Percentiles rank a stretch among this genome's conserved stretches.
phyloP scores from a whole-genome alignment of 73 alveolate genomes.

The Tetrahymena malaccensis region DNA sequence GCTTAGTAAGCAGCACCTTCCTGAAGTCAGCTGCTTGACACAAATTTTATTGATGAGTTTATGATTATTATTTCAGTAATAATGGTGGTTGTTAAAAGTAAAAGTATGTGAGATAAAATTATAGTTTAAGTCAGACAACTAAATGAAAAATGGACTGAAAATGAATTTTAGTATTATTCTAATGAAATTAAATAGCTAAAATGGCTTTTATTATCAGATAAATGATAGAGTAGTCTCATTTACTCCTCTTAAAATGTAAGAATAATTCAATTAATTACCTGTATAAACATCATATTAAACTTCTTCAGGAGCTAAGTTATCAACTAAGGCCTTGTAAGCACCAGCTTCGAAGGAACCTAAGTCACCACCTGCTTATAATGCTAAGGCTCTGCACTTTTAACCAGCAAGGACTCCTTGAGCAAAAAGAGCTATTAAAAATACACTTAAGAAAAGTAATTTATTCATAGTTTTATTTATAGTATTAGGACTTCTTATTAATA shows the following conservation, averaged over 20 bases:
- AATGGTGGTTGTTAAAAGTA: background rate
- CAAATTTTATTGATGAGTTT: too few species aligned
- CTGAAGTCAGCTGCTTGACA: too few species aligned
- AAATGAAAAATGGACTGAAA: background rate
- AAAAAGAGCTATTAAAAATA: background rate
- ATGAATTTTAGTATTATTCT: background rate
- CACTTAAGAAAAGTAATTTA: background rate
- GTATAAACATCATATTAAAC: conserved; percentile 55
- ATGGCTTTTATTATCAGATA: background rate
- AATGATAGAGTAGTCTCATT: background rate
- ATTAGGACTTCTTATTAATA: background rate
- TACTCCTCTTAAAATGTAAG: background rate
- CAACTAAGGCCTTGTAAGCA: conserved; percentile 33
- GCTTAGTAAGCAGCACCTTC: too few species aligned
- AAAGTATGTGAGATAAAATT: background rate
- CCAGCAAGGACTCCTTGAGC: background rate
- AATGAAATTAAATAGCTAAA: background rate
- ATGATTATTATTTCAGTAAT: background rate
- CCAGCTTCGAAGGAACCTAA: conserved; percentile 63
- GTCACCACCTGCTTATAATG: conserved; percentile 56
- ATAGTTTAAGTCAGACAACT: background rate
- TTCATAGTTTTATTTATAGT: background rate
- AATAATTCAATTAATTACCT: conserved; percentile 12
- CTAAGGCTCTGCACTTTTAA: conserved; percentile 45
- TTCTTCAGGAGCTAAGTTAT: conserved; percentile 10